These are phyloP conservation scores for Paracorniculantispora psalliotae DNA, from an alignment of 2,329 filamentous ascomycete genomes.

Conservation along the genomic window DNA sequence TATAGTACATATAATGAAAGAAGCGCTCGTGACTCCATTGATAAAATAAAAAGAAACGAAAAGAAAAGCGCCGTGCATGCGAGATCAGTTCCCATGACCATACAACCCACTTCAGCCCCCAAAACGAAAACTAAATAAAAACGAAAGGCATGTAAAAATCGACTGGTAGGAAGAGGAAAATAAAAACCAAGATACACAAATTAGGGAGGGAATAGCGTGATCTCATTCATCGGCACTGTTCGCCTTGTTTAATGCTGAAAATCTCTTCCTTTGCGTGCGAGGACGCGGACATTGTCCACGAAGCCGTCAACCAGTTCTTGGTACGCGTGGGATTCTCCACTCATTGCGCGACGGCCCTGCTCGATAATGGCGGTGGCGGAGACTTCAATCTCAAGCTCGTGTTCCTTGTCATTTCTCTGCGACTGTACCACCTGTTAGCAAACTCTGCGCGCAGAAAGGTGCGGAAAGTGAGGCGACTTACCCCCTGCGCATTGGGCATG, in stretches of 20 bases:
- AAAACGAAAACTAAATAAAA: not conserved
- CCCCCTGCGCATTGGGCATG: conserved; percentile 34
- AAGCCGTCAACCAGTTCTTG: conserved; percentile 66
- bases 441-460: not conserved
- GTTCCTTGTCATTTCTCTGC: conserved; percentile 55
- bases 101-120: not conserved
- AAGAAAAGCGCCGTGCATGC: conserved; percentile 8
- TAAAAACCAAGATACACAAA: not conserved
- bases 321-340: conserved; percentile 53
- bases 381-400: conserved; percentile 78
- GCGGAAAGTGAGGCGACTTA: conserved; percentile 24
- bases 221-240: not conserved
- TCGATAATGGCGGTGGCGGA: conserved; percentile 58
- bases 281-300: conserved; percentile 64
- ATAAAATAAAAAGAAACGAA: not conserved
- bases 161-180: not conserved
- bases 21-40: not conserved
- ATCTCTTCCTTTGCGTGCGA: conserved; percentile 43
- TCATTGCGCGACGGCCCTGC: conserved; percentile 55
- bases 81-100: not conserved
- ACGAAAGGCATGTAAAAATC: not conserved
- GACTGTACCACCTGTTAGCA: conserved; percentile 15
- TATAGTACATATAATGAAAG: conserved; percentile 5
- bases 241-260: conserved; percentile 17
- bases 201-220: not conserved